phyloP scores from a whole-genome alignment of 129 eudicot species.

The Tagetes erecta region DNA sequence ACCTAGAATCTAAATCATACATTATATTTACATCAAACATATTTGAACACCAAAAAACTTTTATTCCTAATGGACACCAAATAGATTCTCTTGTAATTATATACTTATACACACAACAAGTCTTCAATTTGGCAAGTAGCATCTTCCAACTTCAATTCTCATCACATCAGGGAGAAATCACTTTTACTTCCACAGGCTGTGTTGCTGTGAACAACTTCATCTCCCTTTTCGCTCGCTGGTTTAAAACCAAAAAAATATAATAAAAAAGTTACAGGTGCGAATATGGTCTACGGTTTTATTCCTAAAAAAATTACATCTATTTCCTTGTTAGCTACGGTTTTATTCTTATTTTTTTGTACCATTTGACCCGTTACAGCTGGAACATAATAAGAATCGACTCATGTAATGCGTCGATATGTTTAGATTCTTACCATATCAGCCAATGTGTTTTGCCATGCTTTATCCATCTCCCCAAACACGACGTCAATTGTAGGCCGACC shows the following conservation, averaged over 20 bases:
- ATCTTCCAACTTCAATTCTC: not conserved
- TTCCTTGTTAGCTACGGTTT: not conserved
- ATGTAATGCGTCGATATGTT: not conserved
- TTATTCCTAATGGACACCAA: slow-evolving; percentile 21
- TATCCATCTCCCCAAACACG: slow-evolving; percentile 64
- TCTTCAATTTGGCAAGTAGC: slow-evolving; percentile 23
- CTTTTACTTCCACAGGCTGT: slow-evolving; percentile 41
- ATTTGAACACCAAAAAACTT: not conserved
- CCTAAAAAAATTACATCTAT: too few relatives aligned
- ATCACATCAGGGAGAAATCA: slow-evolving; percentile 32
- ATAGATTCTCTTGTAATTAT: not conserved
- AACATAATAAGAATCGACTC: not conserved
- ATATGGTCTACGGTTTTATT: not conserved
- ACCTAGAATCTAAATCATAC: not conserved
- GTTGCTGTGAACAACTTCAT: slow-evolving; percentile 39
- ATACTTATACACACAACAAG: not conserved
- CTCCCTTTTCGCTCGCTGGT: slow-evolving; percentile 45
- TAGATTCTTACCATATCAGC: slow-evolving; percentile 44
- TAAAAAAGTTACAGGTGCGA: not conserved
- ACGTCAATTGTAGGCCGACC: slow-evolving; percentile 66
- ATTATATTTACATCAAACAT: slow-evolving; percentile 22
- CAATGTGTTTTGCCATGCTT: slow-evolving; percentile 62
- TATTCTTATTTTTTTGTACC: not conserved
- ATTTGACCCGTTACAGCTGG: not conserved
- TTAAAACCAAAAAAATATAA: slow-evolving; percentile 11